phyloP scores from a whole-genome alignment of 164 flowering plant genomes.

The Cinnamomum chago region DNA sequence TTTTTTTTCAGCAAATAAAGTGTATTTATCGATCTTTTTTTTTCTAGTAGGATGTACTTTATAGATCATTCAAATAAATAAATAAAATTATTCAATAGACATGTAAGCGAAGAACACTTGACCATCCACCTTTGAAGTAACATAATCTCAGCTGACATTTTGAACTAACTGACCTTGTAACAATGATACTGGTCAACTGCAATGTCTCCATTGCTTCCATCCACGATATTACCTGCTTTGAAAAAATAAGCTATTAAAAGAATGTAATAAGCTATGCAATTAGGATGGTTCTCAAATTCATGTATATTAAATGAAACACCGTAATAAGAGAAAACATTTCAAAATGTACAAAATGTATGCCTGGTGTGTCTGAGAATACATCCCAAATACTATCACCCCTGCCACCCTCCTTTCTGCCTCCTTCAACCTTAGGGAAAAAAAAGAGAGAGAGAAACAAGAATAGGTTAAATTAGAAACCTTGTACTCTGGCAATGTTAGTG shows the following conservation, averaged over 20 bases:
- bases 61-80: no score
- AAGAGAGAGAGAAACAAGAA: not conserved
- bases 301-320: not conserved
- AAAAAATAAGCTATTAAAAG: not conserved
- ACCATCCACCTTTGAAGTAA: not conserved
- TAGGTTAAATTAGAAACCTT: not conserved
- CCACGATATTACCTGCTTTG: constrained; percentile 53
- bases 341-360: constrained; percentile 22
- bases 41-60: not conserved
- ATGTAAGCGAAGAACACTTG: not conserved
- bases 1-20: not conserved
- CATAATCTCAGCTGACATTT: not conserved
- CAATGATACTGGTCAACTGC: constrained; percentile 88
- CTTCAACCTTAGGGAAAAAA: constrained; percentile 60
- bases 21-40: not conserved
- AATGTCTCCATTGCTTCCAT: constrained; percentile 80
- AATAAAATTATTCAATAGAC: not conserved
- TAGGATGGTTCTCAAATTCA: not conserved
- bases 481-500: not conserved
- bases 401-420: constrained; percentile 66
- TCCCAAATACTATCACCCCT: constrained; percentile 90
- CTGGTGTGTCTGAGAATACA: constrained; percentile 53
- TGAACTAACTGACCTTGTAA: constrained; percentile 20
- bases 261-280: not conserved
- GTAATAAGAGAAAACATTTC: not conserved